Base-by-base conservation (phyloP, 345 rosid genomes). In the Alliaria petiolata region DNA sequence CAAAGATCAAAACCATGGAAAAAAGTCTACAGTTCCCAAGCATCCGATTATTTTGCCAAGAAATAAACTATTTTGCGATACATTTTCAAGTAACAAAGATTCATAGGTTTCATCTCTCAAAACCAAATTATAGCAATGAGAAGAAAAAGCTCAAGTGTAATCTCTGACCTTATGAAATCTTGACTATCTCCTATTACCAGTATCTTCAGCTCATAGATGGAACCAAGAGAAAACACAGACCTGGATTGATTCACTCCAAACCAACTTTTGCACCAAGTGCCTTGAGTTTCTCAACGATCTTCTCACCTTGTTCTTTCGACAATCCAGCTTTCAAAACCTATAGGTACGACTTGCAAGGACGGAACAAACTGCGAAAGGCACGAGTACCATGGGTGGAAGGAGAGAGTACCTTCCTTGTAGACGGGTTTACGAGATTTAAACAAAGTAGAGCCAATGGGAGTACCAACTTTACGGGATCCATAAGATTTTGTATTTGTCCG, bases 221-320 rank as follows among this genome's bases (percentile, higher is more conserved):
- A 44, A 31, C 40, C 33, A 15, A 52, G n/a, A 22, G 15, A 1
- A 8, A 42, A 69, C 28, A 46, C 57, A 46, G 25, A 71, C 69
- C 67, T 60, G 1, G 5, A 15, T 30, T 43, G 53, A 22, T 11
- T 7, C 83, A 92, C 73, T 90, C 96, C 86, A 90, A 36, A 45
- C 89, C 67, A 52, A 85, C 98, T 76, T 86, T 90, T 4, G 88
- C 98, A 31, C 98, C 97, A 56, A 89, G 70, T 3, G 87, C 86
- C 58, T 86, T 93, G 85, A 93, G 65, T 81, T 93, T 93, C 81
- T 93, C 97, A 15, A 90, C 67, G 14, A 90, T 86, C 79, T 84
- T 80, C 63, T 89, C 92, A n/a, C 83, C 98, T 51, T 93, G 97
- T 74, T 89, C 97, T 79, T 87, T 93, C 1, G 93, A 90, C 4